These are phyloP conservation scores for Symbiotaphrina buchneri DNA, from an alignment of 495 filamentous ascomycete genomes.

Conservation along the genomic window DNA sequence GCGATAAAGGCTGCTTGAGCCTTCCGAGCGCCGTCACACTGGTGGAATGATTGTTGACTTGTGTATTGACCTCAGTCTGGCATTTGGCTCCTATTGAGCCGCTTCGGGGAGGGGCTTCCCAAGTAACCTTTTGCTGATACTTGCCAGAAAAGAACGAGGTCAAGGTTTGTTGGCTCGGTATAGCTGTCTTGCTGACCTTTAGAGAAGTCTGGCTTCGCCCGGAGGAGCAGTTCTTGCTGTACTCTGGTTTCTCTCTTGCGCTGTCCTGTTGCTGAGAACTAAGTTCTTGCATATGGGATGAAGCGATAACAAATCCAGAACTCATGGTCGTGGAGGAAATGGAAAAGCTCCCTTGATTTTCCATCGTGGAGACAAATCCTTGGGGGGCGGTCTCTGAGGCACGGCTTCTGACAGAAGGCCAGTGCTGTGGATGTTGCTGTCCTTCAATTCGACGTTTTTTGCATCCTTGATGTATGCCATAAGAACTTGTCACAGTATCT, in stretches of 20 bases:
- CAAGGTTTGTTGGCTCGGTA: too few relatives aligned
- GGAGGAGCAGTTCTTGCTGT: slow-evolving; percentile 7
- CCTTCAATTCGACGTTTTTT: slow-evolving; percentile 16
- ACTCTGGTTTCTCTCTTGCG: slow-evolving; percentile 3
- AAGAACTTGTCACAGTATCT: slow-evolving; percentile 4
- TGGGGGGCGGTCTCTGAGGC: not conserved
- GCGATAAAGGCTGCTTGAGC: not conserved
- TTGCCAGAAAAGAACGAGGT: too few relatives aligned
- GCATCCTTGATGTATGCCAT: slow-evolving; percentile 9
- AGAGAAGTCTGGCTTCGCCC: slow-evolving; percentile 7
- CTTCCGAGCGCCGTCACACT: slow-evolving; percentile 18
- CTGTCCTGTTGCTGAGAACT: slow-evolving; percentile 7
- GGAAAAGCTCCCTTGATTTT: slow-evolving; percentile 9
- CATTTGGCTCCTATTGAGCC: too few relatives aligned
- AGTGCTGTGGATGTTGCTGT: slow-evolving; percentile 5
- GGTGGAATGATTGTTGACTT: too few relatives aligned
- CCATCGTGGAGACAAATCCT: too few relatives aligned
- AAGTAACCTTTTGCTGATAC: too few relatives aligned
- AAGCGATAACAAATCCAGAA: slow-evolving; percentile 10
- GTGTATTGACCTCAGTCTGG: too few relatives aligned
- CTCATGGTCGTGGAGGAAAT: slow-evolving; percentile 9
- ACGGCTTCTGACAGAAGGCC: slow-evolving; percentile 1
- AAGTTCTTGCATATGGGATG: slow-evolving; percentile 8
- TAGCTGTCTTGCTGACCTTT: slow-evolving; percentile 17
- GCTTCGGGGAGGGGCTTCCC: too few relatives aligned